Evolutionary conservation across 345 rosid genomes (phyloP).

Genomic region (Mercurialis annua): DNA sequence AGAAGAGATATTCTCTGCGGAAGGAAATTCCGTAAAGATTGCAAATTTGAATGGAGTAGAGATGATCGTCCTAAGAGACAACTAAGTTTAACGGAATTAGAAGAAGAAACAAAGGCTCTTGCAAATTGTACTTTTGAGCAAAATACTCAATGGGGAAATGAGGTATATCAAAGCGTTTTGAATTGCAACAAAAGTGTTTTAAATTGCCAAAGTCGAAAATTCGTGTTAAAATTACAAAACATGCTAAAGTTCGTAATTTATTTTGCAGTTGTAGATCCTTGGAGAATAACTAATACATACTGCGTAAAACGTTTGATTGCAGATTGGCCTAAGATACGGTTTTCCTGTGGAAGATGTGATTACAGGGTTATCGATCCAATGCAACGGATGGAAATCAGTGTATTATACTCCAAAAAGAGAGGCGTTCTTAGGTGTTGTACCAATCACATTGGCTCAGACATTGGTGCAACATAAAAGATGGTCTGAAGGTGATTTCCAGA

Average conservation of each 20-base stretch:
- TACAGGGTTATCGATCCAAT: constrained; percentile 67
- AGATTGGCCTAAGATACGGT: constrained; percentile 75
- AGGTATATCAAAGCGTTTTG: constrained; percentile 33
- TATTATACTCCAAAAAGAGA: constrained; percentile 49
- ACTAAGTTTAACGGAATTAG: constrained; percentile 19
- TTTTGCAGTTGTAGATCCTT: no score
- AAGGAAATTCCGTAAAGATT: constrained; percentile 22
- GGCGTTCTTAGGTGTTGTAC: constrained; percentile 60
- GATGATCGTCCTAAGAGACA: constrained; percentile 10
- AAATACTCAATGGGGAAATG: constrained; percentile 66
- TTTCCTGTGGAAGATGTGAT: constrained; percentile 79
- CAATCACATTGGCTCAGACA: constrained; percentile 52
- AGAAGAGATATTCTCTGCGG: constrained; percentile 70
- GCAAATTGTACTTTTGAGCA: constrained; percentile 59
- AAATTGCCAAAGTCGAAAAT: no score
- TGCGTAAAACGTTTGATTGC: constrained; percentile 29
- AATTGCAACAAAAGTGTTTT: background rate
- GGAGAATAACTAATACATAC: no score
- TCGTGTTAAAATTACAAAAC: no score
- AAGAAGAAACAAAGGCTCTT: constrained; percentile 40
- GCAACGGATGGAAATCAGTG: constrained; percentile 73
- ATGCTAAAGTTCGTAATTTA: no score
- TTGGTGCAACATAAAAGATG: constrained; percentile 78
- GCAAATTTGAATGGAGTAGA: constrained; percentile 25
- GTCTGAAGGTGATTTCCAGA: constrained; percentile 73